A percentile compares a stretch with the other conserved stretches of the same genome.
phyloP scores from a whole-genome alignment of 768 basidiomycete genomes.

The Chalciporus sphaerocephalus region DNA sequence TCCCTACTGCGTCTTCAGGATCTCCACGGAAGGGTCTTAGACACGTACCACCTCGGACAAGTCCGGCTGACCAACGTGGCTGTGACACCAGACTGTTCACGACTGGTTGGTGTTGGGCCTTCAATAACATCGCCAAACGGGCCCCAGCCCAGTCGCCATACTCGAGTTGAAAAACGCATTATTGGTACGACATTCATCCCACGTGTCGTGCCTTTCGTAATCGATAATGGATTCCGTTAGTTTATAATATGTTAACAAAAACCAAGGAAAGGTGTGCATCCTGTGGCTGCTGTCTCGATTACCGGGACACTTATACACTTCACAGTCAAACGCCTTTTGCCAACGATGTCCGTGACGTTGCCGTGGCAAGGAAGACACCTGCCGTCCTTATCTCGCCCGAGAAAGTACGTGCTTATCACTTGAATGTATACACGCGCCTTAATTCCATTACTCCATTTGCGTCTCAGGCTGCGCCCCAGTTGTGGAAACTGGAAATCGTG shows the following conservation, averaged over 20 bases:
- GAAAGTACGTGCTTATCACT: slow-evolving; percentile 19
- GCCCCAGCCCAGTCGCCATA: slow-evolving; percentile 44
- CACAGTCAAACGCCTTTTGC: slow-evolving; percentile 51
- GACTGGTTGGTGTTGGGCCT: slow-evolving; percentile 49
- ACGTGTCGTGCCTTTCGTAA: neutral
- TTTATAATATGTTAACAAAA: slow-evolving; percentile 44
- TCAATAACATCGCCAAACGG: slow-evolving; percentile 40
- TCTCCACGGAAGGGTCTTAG: slow-evolving; percentile 43
- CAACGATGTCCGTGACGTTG: slow-evolving; percentile 52
- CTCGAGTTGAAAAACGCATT: slow-evolving; percentile 50
- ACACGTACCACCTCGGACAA: slow-evolving; percentile 40
- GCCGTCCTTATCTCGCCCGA: slow-evolving; percentile 40
- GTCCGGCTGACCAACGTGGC: slow-evolving; percentile 48
- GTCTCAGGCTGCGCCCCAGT: slow-evolving; percentile 64
- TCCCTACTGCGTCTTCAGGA: slow-evolving; percentile 30
- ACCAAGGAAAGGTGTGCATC: slow-evolving; percentile 41
- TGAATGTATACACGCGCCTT: slow-evolving; percentile 1
- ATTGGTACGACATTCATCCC: slow-evolving; percentile 36
- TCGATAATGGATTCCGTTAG: slow-evolving; percentile 25
- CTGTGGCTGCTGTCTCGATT: neutral
- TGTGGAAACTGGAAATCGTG: slow-evolving; percentile 68
- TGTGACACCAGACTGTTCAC: slow-evolving; percentile 42
- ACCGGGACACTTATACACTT: slow-evolving; percentile 10
- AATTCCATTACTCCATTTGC: slow-evolving; percentile 6
- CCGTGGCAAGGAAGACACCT: slow-evolving; percentile 41